phyloP scores from a whole-genome alignment of 176 grass and related monocot genomes.

The Thinopyrum elongatum region DNA sequence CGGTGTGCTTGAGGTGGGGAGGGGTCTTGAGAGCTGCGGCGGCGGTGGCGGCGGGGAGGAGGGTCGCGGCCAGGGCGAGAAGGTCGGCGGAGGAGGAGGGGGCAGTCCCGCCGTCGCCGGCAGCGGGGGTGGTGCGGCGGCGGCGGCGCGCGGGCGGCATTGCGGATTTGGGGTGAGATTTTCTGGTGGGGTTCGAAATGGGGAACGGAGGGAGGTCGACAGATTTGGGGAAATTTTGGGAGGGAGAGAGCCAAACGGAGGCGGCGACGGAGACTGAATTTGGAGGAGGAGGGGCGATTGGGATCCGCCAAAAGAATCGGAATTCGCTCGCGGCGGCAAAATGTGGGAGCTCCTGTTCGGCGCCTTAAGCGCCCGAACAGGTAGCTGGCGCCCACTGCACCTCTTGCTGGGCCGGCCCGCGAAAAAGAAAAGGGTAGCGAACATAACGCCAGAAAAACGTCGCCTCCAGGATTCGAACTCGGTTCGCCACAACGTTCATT shows the following conservation, averaged over 20 bases:
- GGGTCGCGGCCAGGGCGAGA: constrained; percentile 44
- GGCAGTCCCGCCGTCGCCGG: constrained; percentile 36
- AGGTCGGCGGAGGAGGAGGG: constrained; percentile 44
- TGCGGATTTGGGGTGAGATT: constrained; percentile 6
- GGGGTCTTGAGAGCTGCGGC: constrained; percentile 32
- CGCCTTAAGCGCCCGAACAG: too few relatives aligned
- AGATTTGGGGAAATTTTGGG: constrained; percentile 4
- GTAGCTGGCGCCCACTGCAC: too few relatives aligned
- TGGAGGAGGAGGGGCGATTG: not conserved
- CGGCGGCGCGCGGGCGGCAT: constrained; percentile 47
- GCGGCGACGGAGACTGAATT: too few relatives aligned
- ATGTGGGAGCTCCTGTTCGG: too few relatives aligned
- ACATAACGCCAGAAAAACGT: too few relatives aligned
- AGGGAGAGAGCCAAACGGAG: not conserved
- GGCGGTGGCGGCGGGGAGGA: constrained; percentile 28
- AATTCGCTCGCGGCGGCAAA: too few relatives aligned
- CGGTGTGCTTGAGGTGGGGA: constrained; percentile 24
- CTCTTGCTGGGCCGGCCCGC: too few relatives aligned
- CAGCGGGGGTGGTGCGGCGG: constrained; percentile 20
- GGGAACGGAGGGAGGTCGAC: constrained; percentile 2
- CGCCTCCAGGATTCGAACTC: too few relatives aligned
- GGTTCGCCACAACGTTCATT: too few relatives aligned
- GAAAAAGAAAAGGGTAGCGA: too few relatives aligned
- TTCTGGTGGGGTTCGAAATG: constrained; percentile 33
- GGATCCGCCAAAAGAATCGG: too few relatives aligned